Conservation (phyloP, 75 land plant genomes). For the Pinus albicaulis region DNA sequence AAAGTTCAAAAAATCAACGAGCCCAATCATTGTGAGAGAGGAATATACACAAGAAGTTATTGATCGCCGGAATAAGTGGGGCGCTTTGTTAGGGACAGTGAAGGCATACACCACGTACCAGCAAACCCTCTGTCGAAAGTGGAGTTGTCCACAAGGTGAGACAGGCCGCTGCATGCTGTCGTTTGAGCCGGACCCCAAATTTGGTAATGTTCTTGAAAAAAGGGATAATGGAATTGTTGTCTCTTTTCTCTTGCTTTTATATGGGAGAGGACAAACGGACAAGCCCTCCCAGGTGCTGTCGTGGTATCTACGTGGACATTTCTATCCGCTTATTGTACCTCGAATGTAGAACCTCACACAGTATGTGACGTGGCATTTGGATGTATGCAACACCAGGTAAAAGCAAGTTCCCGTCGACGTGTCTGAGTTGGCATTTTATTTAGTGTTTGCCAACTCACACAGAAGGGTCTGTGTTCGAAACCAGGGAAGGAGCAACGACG, state of each 20-base stretch:
- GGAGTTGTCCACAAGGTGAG: not conserved
- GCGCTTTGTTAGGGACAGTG: no score
- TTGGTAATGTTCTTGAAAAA: not conserved
- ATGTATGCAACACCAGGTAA: not conserved
- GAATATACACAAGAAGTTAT: no score
- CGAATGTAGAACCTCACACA: no score
- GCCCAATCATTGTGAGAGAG: no score
- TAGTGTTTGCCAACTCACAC: not conserved
- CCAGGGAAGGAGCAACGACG: not conserved
- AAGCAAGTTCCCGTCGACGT: not conserved
- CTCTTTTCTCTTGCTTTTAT: not conserved
- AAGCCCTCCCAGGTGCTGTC: not conserved
- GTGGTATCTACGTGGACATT: not conserved
- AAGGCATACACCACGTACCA: no score
- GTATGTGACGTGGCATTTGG: no score
- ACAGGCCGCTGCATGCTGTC: not conserved
- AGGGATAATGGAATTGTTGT: not conserved
- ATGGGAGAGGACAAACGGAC: not conserved
- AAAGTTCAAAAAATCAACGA: no score
- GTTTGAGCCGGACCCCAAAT: not conserved
- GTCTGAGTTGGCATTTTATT: not conserved
- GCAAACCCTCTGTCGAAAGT: not conserved
- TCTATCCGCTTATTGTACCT: not conserved
- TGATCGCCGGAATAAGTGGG: no score
- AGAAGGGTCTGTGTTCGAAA: not conserved